Conservation (phyloP, 345 rosid genomes). For the Eucalyptus erythrocorys region DNA sequence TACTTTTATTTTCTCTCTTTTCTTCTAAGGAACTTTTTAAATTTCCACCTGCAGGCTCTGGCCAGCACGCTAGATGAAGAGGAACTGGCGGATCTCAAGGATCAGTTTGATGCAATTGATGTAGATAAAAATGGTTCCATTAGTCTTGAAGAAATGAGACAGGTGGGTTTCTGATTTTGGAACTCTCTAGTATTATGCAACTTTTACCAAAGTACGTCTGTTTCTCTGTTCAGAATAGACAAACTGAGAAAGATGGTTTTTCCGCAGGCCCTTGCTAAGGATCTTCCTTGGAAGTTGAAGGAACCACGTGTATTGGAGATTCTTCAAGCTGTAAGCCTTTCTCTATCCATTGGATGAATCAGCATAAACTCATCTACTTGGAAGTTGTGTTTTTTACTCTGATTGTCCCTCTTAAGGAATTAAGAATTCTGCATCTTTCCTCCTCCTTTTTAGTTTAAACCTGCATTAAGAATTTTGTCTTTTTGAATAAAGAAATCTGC, state of each 20-base stretch:
- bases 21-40: neutral
- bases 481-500: neutral
- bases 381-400: neutral
- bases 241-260: neutral
- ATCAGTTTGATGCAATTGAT: conserved; percentile 43
- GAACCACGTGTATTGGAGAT: conserved; percentile 32
- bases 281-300: conserved; percentile 53
- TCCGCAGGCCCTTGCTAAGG: conserved; percentile 43
- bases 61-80: conserved; percentile 37
- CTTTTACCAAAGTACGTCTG: neutral
- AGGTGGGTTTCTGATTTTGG: conserved; percentile 7
- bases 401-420: neutral
- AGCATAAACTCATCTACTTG: neutral
- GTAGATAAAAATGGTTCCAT: conserved; percentile 40
- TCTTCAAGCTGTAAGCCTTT: conserved; percentile 33
- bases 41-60: conserved; percentile 20
- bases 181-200: neutral
- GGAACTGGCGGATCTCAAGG: conserved; percentile 33
- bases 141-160: conserved; percentile 51
- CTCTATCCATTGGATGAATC: neutral
- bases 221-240: neutral
- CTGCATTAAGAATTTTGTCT: neutral
- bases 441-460: neutral
- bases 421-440: neutral
- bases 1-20: neutral